These are phyloP conservation scores for Candida fluviatilis DNA, from an alignment of 805 yeast genomes.

Conservation along the genomic window DNA sequence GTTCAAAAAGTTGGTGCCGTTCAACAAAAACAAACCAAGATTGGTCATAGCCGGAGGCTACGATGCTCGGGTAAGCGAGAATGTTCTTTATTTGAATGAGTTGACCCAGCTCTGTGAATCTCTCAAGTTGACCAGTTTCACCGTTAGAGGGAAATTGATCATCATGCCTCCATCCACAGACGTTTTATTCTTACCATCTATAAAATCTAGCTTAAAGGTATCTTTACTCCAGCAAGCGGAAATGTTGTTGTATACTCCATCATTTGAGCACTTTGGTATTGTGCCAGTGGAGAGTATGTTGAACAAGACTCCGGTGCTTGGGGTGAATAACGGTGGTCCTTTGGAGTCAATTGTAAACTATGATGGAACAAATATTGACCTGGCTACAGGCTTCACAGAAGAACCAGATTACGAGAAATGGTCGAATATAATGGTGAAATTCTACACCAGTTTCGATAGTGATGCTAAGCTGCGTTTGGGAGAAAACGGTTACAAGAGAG, in stretches of 20 bases:
- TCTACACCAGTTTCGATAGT: conserved; percentile 19
- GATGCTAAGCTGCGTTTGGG: conserved; percentile 23
- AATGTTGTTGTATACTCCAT: conserved; percentile 80
- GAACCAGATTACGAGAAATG: conserved; percentile 47
- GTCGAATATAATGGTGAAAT: conserved; percentile 47
- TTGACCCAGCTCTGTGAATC: conserved; percentile 47
- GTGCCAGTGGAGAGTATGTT: conserved; percentile 97
- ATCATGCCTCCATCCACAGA: conserved; percentile 34
- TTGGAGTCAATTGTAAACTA: conserved; percentile 60
- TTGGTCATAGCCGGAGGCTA: conserved; percentile 89
- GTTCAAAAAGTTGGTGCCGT: conserved; percentile 28
- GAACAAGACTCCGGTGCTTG: conserved; percentile 76
- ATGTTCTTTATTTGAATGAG: conserved; percentile 64
- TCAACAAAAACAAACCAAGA: conserved; percentile 31
- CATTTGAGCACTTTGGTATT: conserved; percentile 92
- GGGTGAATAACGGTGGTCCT: conserved; percentile 91
- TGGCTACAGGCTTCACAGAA: conserved; percentile 64
- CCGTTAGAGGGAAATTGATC: conserved; percentile 39
- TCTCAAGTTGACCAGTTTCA: conserved; percentile 42
- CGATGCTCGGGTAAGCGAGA: conserved; percentile 71
- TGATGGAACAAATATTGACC: conserved; percentile 19
- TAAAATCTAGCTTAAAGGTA: conserved; percentile 61
- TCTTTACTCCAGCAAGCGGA: conserved; percentile 53
- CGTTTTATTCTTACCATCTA: conserved; percentile 77
- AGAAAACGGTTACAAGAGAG: conserved; percentile 34